Evolutionary conservation across 2,329 filamentous ascomycete species (phyloP).

Genomic region (Pseudogymnoascus sp.): DNA sequence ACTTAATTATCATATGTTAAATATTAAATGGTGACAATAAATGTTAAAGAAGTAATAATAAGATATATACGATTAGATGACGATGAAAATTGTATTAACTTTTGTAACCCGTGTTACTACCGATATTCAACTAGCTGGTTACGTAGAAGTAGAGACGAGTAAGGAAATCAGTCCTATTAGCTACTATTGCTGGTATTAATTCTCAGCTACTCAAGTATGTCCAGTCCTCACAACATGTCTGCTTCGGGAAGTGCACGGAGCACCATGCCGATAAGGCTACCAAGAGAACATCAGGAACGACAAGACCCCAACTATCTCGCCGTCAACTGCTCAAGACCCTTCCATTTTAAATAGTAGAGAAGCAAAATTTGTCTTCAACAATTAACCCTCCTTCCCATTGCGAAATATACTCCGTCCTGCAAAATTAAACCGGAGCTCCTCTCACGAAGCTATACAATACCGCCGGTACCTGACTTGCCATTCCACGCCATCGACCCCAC

Average conservation of each 20-base stretch:
- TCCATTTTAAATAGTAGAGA: no score
- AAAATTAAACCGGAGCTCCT: background rate
- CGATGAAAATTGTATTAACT: no score
- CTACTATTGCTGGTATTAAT: background rate
- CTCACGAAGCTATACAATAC: background rate
- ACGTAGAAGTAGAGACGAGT: background rate
- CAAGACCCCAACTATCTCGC: background rate
- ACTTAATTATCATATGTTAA: no score
- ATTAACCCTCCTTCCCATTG: background rate
- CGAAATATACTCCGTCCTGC: background rate
- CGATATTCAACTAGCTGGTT: background rate
- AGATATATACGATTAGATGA: no score
- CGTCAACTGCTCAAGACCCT: background rate
- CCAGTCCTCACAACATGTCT: background rate
- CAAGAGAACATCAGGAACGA: background rate
- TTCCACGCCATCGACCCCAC: slow-evolving; percentile 8
- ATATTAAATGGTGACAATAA: no score
- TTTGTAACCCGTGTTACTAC: no score
- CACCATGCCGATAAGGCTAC: background rate
- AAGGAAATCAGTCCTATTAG: background rate
- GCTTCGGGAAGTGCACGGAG: background rate
- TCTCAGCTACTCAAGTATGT: background rate
- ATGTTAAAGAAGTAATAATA: no score
- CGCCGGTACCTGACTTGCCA: background rate
- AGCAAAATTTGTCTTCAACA: background rate